phyloP scores from a whole-genome alignment of 202 grass and related monocot genomes.

The Carex sylvatica region DNA sequence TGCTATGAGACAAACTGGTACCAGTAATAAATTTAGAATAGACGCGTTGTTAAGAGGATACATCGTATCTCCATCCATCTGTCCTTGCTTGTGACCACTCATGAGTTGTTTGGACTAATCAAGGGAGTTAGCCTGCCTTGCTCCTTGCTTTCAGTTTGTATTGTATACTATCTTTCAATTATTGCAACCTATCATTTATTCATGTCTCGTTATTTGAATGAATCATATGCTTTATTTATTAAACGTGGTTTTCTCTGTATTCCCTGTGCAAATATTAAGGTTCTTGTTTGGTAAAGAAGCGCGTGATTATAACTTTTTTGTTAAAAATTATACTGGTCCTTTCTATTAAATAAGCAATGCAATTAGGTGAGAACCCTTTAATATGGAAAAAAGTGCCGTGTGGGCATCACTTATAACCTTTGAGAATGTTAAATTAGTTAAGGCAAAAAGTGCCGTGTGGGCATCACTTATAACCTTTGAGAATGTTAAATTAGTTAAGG shows the following conservation, averaged over 20 bases:
- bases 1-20: slow-evolving; percentile 8
- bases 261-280: not conserved
- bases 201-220: not conserved
- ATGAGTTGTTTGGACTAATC: not conserved
- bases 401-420: not conserved
- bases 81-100: not conserved
- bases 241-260: not conserved
- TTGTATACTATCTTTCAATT: not conserved
- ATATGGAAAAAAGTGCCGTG: not conserved
- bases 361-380: not conserved
- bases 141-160: not conserved
- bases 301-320: not conserved
- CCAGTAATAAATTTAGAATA: not conserved
- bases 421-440: not conserved
- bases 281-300: not conserved
- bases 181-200: slow-evolving; percentile 12
- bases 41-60: not conserved
- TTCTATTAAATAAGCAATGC: not conserved
- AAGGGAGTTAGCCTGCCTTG: not conserved
- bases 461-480: not conserved
- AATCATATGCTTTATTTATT: not conserved
- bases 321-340: not conserved
- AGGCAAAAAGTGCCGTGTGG: too few relatives aligned
- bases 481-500: not conserved
- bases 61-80: not conserved